Evolutionary conservation across 2,329 filamentous ascomycete genomes (phyloP), one percentile per base, ranked within the genome.

Genomic region (Acrodontium crateriforme): DNA sequence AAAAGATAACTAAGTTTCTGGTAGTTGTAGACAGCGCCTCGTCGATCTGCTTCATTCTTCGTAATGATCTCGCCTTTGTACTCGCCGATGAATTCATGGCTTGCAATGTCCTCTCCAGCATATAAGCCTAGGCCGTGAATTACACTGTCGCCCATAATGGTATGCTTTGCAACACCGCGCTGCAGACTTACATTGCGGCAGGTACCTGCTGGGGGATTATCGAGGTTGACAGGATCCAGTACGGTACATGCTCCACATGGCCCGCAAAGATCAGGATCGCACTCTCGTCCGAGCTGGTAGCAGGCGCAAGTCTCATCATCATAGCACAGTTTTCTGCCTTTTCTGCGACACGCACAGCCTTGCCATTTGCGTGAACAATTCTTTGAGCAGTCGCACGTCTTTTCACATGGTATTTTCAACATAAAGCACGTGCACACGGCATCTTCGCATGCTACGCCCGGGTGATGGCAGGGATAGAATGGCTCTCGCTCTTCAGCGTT

Each of bases 41-140:
- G 66, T 3, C 78, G 68, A 14, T 80, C 70, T 3, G 71, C 72
- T 48, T 85, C 79, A 25, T 73, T 65, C 20, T 70, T 67, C 4
- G 70, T 74, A 32, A 87, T 75, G 8, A 83, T 62, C 49, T 89
- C 82, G 25, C 82, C 82, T 2, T 73, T 72, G 49, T 89, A 89
- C 49, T 89, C 82, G 17, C 79, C 77, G 11, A 89, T 63, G 40
- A 79, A 87, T n/a, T 79, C 74, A 28, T 75, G 71, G 34, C 68
- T 63, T 3, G 59, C 58, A 35, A 83, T 72, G 30, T 71, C 60
- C 44, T 82, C 74, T 3, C 73, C 75, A 2, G 75, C 66, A 46
- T 78, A 87, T 0, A 89, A 60, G 0, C 81, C 82, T 37, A 83
- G 82, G 0, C 81, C 81, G 30, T 76, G 71, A 3, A 85, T 67